Evolutionary conservation across 495 filamentous ascomycete species (phyloP).

Genomic region (Penicillium maclennaniae): DNA sequence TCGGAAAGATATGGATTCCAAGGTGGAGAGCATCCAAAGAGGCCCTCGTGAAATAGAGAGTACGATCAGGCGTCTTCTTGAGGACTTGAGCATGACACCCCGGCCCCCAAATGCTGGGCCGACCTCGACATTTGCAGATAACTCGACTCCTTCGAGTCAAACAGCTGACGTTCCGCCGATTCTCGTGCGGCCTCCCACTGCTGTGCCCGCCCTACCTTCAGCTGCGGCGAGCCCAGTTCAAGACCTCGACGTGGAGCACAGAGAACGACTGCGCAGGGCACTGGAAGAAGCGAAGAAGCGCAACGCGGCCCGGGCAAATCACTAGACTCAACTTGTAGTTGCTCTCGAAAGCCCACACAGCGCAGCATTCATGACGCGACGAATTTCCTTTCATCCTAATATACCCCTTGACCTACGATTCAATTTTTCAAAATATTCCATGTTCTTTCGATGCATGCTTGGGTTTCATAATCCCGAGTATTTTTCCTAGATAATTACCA

Average conservation of each 20-base stretch:
- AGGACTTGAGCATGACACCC: constrained; percentile 28
- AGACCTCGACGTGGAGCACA: constrained; percentile 36
- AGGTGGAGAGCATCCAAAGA: constrained; percentile 46
- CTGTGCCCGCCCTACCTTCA: constrained; percentile 3
- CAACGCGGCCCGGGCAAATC: constrained; percentile 38
- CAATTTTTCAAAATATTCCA: too few species aligned
- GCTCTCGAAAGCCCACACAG: background rate
- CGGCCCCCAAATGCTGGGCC: constrained; percentile 15
- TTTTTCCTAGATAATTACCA: background rate
- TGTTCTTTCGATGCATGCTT: background rate
- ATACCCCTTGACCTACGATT: constrained; percentile 8
- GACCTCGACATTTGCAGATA: constrained; percentile 1
- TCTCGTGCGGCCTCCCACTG: constrained; percentile 18
- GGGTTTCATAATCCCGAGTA: background rate
- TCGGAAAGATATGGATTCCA: constrained; percentile 41
- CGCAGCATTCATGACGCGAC: constrained; percentile 17
- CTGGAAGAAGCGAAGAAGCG: constrained; percentile 49
- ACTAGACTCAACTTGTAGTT: constrained; percentile 1
- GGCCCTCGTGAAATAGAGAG: constrained; percentile 33
- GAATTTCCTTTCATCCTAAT: constrained; percentile 17
- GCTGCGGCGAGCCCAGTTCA: background rate
- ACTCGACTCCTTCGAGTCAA: constrained; percentile 2
- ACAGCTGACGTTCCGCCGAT: constrained; percentile 18
- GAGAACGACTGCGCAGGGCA: constrained; percentile 44
- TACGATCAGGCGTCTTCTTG: constrained; percentile 31